Percentiles rank a stretch among this genome's conserved stretches.
phyloP scores from a whole-genome alignment of 805 yeast species.

The Metschnikowia chrysomelidarum region DNA sequence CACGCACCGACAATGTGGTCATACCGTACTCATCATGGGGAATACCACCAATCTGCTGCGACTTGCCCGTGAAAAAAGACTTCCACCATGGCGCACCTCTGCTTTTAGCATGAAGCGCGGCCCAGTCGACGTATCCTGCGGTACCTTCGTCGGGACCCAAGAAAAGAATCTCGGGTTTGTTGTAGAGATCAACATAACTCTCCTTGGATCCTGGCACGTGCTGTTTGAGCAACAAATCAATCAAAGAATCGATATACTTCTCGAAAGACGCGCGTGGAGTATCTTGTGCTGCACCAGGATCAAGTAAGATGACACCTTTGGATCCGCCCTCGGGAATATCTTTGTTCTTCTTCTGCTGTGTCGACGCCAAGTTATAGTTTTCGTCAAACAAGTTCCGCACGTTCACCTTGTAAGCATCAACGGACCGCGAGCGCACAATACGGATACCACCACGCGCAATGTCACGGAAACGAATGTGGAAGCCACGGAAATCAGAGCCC shows the following conservation, averaged over 20 bases:
- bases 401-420: slow-evolving; percentile 82
- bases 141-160: slow-evolving; percentile 99
- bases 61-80: slow-evolving; percentile 95
- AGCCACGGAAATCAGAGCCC: slow-evolving; percentile 95
- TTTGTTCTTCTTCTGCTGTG: slow-evolving; percentile 95
- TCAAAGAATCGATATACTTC: slow-evolving; percentile 87
- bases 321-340: slow-evolving; percentile 99
- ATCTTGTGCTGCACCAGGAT: slow-evolving; percentile 72
- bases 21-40: slow-evolving; percentile 98
- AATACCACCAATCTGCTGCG: slow-evolving; percentile 90
- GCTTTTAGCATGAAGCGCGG: slow-evolving; percentile 85
- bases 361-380: slow-evolving; percentile 90
- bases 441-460: slow-evolving; percentile 98
- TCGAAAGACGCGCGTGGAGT: slow-evolving; percentile 82
- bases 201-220: slow-evolving; percentile 75
- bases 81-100: slow-evolving; percentile 99
- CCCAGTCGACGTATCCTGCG: slow-evolving; percentile 95
- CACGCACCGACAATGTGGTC: slow-evolving; percentile 93
- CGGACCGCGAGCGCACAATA: slow-evolving; percentile 82
- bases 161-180: slow-evolving; percentile 84
- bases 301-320: slow-evolving; percentile 90
- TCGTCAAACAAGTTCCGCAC: slow-evolving; percentile 91
- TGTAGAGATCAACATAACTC: slow-evolving; percentile 78
- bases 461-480: slow-evolving; percentile 95
- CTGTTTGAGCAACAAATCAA: slow-evolving; percentile 77